A percentile compares a stretch with the other conserved stretches of the same genome.
Conservation (phyloP, 345 rosid species). For the Eutrema japonicum region DNA sequence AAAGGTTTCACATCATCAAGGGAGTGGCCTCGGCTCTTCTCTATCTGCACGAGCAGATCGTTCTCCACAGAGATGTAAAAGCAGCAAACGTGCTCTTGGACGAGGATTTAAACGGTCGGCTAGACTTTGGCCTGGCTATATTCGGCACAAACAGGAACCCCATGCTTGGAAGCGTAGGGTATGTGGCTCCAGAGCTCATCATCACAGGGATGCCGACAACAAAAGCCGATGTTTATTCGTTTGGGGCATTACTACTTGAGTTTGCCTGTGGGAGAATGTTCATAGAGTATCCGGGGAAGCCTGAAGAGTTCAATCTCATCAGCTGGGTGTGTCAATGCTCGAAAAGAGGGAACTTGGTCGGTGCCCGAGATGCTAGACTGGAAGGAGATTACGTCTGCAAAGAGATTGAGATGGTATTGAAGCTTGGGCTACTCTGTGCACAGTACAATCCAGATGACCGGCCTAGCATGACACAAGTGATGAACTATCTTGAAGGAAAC, state of each 20-base stretch:
- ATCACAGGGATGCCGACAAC: slow-evolving; percentile 81
- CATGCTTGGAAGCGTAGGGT: slow-evolving; percentile 90
- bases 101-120: slow-evolving; percentile 68
- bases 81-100: slow-evolving; percentile 87
- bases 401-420: slow-evolving; percentile 59
- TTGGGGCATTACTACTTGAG: slow-evolving; percentile 87
- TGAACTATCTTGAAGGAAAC: slow-evolving; percentile 68
- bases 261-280: slow-evolving; percentile 88
- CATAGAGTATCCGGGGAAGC: slow-evolving; percentile 71
- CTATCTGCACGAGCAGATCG: slow-evolving; percentile 77
- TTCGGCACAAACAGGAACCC: slow-evolving; percentile 82
- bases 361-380: slow-evolving; percentile 60
- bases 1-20: slow-evolving; percentile 73
- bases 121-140: slow-evolving; percentile 96
- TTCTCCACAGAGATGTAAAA: slow-evolving; percentile 88
- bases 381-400: slow-evolving; percentile 51
- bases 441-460: slow-evolving; percentile 55
- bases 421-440: slow-evolving; percentile 77
- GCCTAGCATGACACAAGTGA: slow-evolving; percentile 72
- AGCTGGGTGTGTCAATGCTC: slow-evolving; percentile 84
- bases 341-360: slow-evolving; percentile 55
- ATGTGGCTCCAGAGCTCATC: slow-evolving; percentile 92
- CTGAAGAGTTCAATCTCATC: slow-evolving; percentile 76
- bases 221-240: slow-evolving; percentile 87
- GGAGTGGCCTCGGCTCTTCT: slow-evolving; percentile 83